Evolutionary conservation across 2,329 filamentous ascomycete genomes (phyloP).

Genomic region (Fusarium ramigenum): DNA sequence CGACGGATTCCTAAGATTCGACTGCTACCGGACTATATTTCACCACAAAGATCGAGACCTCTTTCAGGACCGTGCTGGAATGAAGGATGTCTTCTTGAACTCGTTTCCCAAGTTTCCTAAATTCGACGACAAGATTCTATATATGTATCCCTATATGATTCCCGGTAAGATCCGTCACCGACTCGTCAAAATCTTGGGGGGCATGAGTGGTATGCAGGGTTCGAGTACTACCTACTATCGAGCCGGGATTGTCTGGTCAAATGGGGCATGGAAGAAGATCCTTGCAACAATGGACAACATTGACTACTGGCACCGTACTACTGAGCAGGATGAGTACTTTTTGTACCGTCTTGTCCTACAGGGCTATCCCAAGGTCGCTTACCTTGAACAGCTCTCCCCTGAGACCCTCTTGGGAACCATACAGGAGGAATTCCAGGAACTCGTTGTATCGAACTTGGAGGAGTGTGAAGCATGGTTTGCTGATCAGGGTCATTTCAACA

Average conservation of each 20-base stretch:
- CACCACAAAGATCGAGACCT: fast-evolving
- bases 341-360: fast-evolving
- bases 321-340: fast-evolving
- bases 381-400: background rate
- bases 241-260: too few species aligned
- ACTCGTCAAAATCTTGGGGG: too few species aligned
- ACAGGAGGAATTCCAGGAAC: fast-evolving
- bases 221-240: too few species aligned
- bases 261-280: background rate
- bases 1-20: background rate
- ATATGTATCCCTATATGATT: background rate
- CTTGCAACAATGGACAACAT: too few species aligned
- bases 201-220: too few species aligned
- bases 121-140: background rate
- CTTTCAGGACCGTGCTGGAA: fast-evolving
- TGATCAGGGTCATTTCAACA: too few species aligned
- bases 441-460: background rate
- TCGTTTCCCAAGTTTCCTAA: background rate
- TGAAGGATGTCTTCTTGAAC: background rate
- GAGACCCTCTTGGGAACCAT: background rate
- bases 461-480: too few species aligned
- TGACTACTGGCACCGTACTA: too few species aligned
- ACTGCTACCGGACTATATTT: fast-evolving
- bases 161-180: fast-evolving
- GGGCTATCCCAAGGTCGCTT: background rate